Evolutionary conservation across 805 yeast species (phyloP).

Genomic region (Helenozyma rhizophorensis): DNA sequence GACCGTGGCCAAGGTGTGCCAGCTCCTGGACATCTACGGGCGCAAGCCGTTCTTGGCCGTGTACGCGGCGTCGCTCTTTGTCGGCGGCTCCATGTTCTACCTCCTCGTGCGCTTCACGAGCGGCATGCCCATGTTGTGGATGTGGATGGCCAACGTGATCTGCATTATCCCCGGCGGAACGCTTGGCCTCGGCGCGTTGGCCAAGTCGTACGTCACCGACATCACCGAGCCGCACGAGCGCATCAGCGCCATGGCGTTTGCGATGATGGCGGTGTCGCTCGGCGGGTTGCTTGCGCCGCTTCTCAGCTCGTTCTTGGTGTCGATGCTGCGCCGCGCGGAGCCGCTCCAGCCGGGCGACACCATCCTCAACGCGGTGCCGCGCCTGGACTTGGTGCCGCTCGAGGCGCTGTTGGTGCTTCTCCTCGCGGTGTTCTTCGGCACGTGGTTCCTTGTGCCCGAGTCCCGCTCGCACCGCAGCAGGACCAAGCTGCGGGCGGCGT

Average conservation of each 20-base stretch:
- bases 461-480: neutral
- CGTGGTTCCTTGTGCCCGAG: neutral
- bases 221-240: constrained; percentile 5
- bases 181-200: constrained; percentile 1
- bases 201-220: constrained; percentile 8
- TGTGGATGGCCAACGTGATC: constrained; percentile 1
- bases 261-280: constrained; percentile 1
- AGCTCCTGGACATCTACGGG: constrained; percentile 8
- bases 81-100: neutral
- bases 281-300: constrained; percentile 10
- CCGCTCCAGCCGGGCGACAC: neutral
- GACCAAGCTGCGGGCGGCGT: neutral
- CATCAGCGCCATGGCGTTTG: constrained; percentile 6
- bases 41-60: constrained; percentile 3
- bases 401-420: neutral
- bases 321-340: neutral
- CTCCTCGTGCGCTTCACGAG: neutral
- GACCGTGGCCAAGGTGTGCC: constrained; percentile 5
- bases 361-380: neutral
- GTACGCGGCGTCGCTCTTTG: neutral
- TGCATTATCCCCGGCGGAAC: constrained; percentile 5
- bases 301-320: neutral
- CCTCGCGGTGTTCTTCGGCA: neutral
- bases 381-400: neutral
- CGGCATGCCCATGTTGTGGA: constrained; percentile 1